These are phyloP conservation scores for Onygena corvina DNA, from an alignment of 2,329 filamentous ascomycete species.

Conservation along the genomic window DNA sequence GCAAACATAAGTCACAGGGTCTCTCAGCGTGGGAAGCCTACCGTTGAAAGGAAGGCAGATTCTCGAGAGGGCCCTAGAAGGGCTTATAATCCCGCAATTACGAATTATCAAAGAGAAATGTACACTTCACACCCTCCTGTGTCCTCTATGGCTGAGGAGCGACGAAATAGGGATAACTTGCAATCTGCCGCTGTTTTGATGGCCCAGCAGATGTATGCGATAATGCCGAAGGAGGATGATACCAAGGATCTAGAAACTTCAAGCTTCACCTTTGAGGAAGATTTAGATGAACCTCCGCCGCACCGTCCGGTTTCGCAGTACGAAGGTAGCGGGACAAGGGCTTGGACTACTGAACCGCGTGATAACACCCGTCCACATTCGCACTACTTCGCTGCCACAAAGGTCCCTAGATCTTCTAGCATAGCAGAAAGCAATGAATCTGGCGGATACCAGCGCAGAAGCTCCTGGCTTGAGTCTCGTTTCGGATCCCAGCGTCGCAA, in stretches of 20 bases:
- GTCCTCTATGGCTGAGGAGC: slow-evolving; percentile 56
- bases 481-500: slow-evolving; percentile 43
- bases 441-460: slow-evolving; percentile 57
- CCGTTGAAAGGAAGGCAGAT: slow-evolving; percentile 23
- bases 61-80: slow-evolving; percentile 44
- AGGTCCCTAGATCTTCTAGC: slow-evolving; percentile 51
- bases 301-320: background rate
- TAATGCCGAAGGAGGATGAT: slow-evolving; percentile 45
- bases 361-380: background rate
- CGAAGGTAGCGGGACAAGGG: no score
- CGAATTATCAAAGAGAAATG: slow-evolving; percentile 59
- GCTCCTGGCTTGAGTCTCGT: slow-evolving; percentile 52
- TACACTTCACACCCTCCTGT: slow-evolving; percentile 64
- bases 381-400: slow-evolving; percentile 22
- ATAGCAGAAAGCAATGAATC: slow-evolving; percentile 40
- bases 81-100: slow-evolving; percentile 49
- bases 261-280: slow-evolving; percentile 12
- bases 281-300: background rate
- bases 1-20: slow-evolving; percentile 54
- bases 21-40: background rate
- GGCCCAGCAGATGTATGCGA: slow-evolving; percentile 67
- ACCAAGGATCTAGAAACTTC: slow-evolving; percentile 35
- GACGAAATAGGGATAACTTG: slow-evolving; percentile 54
- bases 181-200: slow-evolving; percentile 71
- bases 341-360: background rate